These are phyloP conservation scores for Fraxinus paxiana DNA, from an alignment of 305 asterid species.

Conservation along the genomic window DNA sequence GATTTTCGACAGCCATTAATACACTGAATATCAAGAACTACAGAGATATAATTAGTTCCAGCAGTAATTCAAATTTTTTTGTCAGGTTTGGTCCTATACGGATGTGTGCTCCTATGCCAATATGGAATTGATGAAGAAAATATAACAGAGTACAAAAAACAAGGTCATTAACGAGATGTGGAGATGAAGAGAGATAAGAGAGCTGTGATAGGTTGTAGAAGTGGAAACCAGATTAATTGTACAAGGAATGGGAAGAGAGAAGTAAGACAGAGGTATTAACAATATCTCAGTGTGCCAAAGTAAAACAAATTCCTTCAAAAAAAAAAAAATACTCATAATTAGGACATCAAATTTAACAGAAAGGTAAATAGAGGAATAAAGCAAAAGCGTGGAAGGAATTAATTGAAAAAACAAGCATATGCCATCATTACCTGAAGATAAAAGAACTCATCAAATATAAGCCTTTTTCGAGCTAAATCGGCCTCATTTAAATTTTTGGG, in stretches of 20 bases:
- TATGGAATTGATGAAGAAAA: neutral
- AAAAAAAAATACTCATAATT: neutral
- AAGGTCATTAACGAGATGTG: neutral
- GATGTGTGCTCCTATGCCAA: neutral
- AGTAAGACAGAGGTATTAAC: neutral
- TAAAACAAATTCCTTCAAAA: neutral
- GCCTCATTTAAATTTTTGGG: conserved; percentile 68
- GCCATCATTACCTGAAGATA: conserved; percentile 71
- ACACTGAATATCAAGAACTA: neutral
- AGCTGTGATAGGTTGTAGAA: neutral
- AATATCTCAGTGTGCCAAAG: neutral
- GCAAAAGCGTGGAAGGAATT: neutral
- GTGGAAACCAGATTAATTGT: neutral
- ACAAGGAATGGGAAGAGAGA: neutral
- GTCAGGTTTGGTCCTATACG: neutral
- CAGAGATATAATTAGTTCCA: neutral
- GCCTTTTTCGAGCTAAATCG: conserved; percentile 87
- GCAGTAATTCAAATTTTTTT: neutral
- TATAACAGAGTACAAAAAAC: neutral
- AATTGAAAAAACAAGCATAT: conserved; percentile 8
- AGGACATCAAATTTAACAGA: neutral
- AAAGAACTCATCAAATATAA: conserved; percentile 93
- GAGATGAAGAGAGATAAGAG: neutral
- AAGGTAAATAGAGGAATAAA: neutral
- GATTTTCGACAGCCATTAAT: neutral